These are phyloP conservation scores for Ophiostoma piceae DNA, from an alignment of 2,329 filamentous ascomycete genomes.

Conservation along the genomic window DNA sequence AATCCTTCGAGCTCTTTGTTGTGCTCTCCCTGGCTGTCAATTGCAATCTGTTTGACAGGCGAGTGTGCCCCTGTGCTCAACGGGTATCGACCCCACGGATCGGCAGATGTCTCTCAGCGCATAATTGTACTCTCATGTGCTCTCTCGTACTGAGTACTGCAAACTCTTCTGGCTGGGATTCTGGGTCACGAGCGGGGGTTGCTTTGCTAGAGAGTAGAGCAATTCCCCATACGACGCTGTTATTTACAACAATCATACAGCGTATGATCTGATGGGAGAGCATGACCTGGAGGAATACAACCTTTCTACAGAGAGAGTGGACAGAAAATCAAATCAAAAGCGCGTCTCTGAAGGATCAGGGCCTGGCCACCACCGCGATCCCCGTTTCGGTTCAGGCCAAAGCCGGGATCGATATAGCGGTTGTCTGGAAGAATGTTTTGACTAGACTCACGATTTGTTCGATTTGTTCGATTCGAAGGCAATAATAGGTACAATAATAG, in stretches of 20 bases:
- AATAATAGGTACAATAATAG: not conserved
- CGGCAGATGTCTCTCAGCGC: conserved; percentile 4
- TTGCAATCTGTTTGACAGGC: not conserved
- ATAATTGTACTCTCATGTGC: not conserved
- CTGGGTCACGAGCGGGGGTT: conserved; percentile 5
- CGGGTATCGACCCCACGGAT: not conserved
- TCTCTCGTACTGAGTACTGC: not conserved
- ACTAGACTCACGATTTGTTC: not conserved
- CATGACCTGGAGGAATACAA: not conserved
- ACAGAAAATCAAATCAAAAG: too few species aligned
- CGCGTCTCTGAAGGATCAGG: not conserved
- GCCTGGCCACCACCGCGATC: not conserved
- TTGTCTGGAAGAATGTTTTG: conserved; percentile 6
- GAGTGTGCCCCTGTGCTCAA: not conserved
- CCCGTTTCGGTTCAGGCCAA: not conserved
- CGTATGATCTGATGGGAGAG: not conserved
- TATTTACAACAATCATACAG: not conserved
- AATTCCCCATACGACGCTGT: not conserved
- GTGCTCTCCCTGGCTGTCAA: not conserved
- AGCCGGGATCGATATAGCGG: not conserved
- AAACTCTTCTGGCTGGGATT: not conserved
- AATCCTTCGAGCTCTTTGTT: not conserved
- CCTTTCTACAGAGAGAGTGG: not conserved
- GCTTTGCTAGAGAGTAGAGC: not conserved
- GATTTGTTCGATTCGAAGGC: not conserved